A percentile compares a stretch with the other conserved stretches of the same genome.
phyloP scores from a whole-genome alignment of 2,329 filamentous ascomycete genomes.

The Claviceps pusilla region DNA sequence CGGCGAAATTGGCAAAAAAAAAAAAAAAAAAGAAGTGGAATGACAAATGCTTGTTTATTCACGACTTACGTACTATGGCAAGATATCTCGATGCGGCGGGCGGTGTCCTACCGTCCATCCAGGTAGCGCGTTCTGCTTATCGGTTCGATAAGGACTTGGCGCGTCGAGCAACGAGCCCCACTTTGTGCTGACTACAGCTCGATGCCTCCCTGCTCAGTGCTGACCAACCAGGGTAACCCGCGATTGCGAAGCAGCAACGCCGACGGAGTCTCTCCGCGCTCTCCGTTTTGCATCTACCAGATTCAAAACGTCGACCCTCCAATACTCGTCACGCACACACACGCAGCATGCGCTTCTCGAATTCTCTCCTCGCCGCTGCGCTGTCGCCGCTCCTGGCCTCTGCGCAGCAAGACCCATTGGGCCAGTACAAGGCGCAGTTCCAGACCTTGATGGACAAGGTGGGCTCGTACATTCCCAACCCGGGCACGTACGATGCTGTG shows the following conservation, averaged over 20 bases:
- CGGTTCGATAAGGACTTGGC: not conserved
- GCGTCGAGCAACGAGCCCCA: too few species aligned
- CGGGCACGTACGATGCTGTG: constrained; percentile 25
- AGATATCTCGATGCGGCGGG: not conserved
- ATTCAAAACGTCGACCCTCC: not conserved
- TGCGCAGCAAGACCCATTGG: constrained; percentile 35
- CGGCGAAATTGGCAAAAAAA: not conserved
- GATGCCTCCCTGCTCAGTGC: too few species aligned
- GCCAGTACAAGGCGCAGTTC: constrained; percentile 48
- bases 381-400: constrained; percentile 38
- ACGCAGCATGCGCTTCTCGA: constrained; percentile 42
- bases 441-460: constrained; percentile 49
- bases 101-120: not conserved
- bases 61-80: not conserved
- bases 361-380: constrained; percentile 33
- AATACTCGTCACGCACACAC: not conserved
- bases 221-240: too few species aligned
- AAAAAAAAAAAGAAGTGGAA: not conserved
- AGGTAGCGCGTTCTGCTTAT: too few species aligned
- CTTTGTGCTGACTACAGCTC: too few species aligned
- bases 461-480: constrained; percentile 35
- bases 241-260: too few species aligned
- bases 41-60: not conserved
- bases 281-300: not conserved
- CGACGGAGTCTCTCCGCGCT: too few species aligned